Evolutionary conservation across 2,329 filamentous ascomycete species (phyloP), one percentile per base, ranked within the genome.

Genomic region (Neonectria faginata): DNA sequence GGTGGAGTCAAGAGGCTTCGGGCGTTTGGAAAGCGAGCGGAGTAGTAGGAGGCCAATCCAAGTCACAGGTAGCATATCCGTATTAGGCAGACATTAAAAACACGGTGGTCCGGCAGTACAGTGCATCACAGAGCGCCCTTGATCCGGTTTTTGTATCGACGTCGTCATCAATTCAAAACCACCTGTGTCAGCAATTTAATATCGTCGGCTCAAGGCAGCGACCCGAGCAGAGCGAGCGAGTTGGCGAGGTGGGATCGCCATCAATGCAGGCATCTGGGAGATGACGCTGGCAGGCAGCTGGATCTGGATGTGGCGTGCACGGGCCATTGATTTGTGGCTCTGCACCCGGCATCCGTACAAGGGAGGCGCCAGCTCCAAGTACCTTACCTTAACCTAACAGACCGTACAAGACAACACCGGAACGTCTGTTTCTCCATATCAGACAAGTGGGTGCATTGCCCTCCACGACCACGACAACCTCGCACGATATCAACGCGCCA

Each of bases 1-100:
- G 94, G 95, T 36, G 94, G 95, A 25, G 92, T 97, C 3, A 97
- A 97, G 88, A 85, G 94, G 68, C 86, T 97, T 69, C 88, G 93
- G 58, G 77, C 74, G 39, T 79, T 79, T 73, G 79, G 78, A 22
- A 79, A 73, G 70, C 74, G 78, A 56, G 74, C 66, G 16, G 39
- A 48, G 68, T 61, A 25, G 29, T 73, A 74, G 69, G 62, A 31
- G 64, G 65, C 55, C 25, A 42, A 42, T 42, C 39, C n/a, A 42
- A 5, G 11, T 18, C n/a, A 5, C 39, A 36, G 39, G 47, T 12
- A 50, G 47, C 25, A 50, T 50, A 18, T 18, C n/a, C 36, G 51
- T 55, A 33, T 27, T 48, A 55, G 51, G 56, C 45, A 53, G 55
- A 56, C 44, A 41, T 25, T 25, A 57, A 47, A 68, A 29, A 29